Evolutionary conservation across 768 basidiomycete species (phyloP).

Genomic region (Tylopilus felleus): DNA sequence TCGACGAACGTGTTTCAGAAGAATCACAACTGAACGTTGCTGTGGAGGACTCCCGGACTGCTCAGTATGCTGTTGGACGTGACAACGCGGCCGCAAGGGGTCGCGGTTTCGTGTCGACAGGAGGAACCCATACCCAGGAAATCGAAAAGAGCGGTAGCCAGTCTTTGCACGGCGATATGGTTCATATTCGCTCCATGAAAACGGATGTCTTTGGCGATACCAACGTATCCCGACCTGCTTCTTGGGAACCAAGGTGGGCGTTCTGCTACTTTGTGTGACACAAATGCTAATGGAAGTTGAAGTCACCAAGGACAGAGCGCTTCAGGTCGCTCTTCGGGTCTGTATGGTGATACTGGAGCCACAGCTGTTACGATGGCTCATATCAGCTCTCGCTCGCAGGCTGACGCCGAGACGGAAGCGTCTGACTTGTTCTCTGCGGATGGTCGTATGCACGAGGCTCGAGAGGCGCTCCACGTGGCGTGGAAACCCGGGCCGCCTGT

Average conservation of each 20-base stretch:
- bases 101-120: not conserved
- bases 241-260: not conserved
- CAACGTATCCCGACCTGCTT: not conserved
- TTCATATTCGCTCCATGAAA: not conserved
- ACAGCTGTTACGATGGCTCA: not conserved
- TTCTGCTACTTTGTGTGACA: not conserved
- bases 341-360: not conserved
- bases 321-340: not conserved
- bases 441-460: not conserved
- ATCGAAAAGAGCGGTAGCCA: not conserved
- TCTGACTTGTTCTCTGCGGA: not conserved
- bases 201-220: not conserved
- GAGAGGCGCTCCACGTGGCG: not conserved
- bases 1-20: not conserved
- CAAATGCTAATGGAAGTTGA: conserved; percentile 2
- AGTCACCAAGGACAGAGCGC: not conserved
- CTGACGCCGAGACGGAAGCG: not conserved
- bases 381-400: not conserved
- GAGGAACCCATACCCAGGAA: not conserved
- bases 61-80: not conserved
- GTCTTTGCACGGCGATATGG: not conserved
- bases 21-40: not conserved
- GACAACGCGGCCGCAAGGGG: not conserved
- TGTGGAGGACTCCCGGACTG: not conserved
- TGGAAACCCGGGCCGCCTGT: not conserved